These are phyloP conservation scores for Clonostachys chloroleuca DNA, from an alignment of 2,329 filamentous ascomycete genomes.

Conservation along the genomic window DNA sequence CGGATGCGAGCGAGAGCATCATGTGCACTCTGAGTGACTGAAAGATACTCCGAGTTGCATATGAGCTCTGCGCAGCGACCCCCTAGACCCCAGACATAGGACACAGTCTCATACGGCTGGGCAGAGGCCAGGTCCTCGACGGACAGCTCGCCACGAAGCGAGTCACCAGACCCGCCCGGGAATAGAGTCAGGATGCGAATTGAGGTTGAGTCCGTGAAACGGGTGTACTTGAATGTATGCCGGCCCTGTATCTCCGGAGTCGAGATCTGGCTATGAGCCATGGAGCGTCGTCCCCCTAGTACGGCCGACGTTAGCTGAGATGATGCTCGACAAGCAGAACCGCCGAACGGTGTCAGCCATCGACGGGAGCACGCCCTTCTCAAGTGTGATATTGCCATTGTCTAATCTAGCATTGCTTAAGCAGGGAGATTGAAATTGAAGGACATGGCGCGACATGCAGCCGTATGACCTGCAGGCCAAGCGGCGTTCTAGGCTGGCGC, in stretches of 20 bases:
- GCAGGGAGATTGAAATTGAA: too few relatives aligned
- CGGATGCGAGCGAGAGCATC: conserved; percentile 21
- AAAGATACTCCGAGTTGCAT: conserved; percentile 9
- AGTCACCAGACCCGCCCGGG: conserved; percentile 16
- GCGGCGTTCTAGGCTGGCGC: too few relatives aligned
- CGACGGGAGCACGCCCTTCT: too few relatives aligned
- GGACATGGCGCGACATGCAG: too few relatives aligned
- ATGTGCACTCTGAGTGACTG: conserved; percentile 20
- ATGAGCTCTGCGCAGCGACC: conserved; percentile 12
- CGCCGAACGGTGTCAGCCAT: too few relatives aligned
- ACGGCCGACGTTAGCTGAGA: too few relatives aligned
- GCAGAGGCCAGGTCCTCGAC: conserved; percentile 12
- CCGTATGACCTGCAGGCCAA: too few relatives aligned
- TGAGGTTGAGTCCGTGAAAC: conserved; percentile 9
- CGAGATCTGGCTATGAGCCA: too few relatives aligned
- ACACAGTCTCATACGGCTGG: conserved; percentile 23
- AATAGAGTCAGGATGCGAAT: conserved; percentile 25
- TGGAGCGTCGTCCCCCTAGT: too few relatives aligned
- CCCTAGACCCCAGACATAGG: conserved; percentile 26
- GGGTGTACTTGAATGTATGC: conserved; percentile 11
- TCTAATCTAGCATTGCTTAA: too few relatives aligned
- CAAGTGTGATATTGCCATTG: too few relatives aligned
- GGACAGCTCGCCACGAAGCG: conserved; percentile 16
- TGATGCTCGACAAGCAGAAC: too few relatives aligned
- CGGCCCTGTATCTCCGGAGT: neutral